Percentiles rank a stretch among this genome's conserved stretches.
phyloP scores from a whole-genome alignment of 1,284 basidiomycete genomes.

The Irpex rosettiformis region DNA sequence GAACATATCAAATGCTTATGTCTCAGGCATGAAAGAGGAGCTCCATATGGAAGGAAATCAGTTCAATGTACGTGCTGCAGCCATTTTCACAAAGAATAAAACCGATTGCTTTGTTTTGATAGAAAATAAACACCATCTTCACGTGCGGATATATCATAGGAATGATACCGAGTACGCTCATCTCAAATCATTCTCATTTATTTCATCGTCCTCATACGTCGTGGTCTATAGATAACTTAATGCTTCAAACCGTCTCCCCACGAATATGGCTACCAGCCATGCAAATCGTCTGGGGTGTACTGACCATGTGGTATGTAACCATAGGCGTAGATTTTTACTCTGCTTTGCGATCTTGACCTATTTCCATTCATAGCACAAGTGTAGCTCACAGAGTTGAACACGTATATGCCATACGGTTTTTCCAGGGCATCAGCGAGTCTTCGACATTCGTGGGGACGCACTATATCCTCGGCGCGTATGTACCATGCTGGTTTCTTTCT shows the following conservation, averaged over 20 bases:
- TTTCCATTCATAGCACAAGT: slow-evolving; percentile 42
- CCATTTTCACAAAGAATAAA: neutral
- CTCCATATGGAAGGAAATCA: slow-evolving; percentile 68
- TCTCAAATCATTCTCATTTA: neutral
- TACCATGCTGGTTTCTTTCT: slow-evolving; percentile 4
- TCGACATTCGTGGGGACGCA: slow-evolving; percentile 76
- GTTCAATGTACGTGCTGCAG: slow-evolving; percentile 47
- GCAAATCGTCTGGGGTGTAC: slow-evolving; percentile 62
- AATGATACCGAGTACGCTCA: slow-evolving; percentile 60
- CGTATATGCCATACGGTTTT: slow-evolving; percentile 71
- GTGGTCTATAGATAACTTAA: slow-evolving; percentile 50
- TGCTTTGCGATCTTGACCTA: neutral
- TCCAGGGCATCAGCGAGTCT: slow-evolving; percentile 71
- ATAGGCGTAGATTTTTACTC: neutral
- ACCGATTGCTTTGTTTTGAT: neutral
- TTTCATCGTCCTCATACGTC: neutral
- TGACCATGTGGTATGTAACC: slow-evolving; percentile 53
- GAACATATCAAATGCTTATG: slow-evolving; percentile 69
- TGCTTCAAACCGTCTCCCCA: slow-evolving; percentile 59
- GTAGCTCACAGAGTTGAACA: slow-evolving; percentile 52
- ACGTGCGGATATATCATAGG: slow-evolving; percentile 71
- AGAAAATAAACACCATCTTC: slow-evolving; percentile 72
- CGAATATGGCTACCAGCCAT: slow-evolving; percentile 63
- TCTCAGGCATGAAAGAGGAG: slow-evolving; percentile 82
- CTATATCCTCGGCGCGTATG: slow-evolving; percentile 67